phyloP scores from a whole-genome alignment of 768 basidiomycete genomes.

The Boletus patriciae region DNA sequence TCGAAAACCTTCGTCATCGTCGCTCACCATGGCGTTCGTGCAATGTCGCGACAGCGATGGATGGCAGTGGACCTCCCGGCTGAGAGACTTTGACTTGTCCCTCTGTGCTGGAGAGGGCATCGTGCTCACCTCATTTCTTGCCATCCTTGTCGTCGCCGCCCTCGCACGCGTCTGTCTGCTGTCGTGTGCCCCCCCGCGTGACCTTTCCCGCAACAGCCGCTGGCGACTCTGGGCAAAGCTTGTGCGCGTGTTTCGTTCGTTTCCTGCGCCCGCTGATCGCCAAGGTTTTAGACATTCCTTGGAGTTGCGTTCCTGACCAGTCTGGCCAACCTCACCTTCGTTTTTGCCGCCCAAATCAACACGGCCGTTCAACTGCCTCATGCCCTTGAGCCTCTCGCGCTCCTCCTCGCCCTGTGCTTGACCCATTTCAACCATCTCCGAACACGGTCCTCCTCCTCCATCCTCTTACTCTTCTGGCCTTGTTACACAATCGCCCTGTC shows the following conservation, averaged over 20 bases:
- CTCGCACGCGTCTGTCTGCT: slow-evolving; percentile 39
- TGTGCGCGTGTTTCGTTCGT: slow-evolving; percentile 43
- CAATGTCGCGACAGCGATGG: slow-evolving; percentile 59
- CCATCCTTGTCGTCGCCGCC: slow-evolving; percentile 44
- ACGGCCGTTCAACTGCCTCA: slow-evolving; percentile 48
- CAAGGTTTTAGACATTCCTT: slow-evolving; percentile 44
- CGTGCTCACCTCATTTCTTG: slow-evolving; percentile 55
- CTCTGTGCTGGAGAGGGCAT: slow-evolving; percentile 79
- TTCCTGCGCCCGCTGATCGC: neutral
- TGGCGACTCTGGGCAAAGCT: slow-evolving; percentile 59
- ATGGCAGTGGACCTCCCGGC: slow-evolving; percentile 58
- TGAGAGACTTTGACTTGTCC: slow-evolving; percentile 71
- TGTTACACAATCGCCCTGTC: slow-evolving; percentile 49
- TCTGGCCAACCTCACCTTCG: slow-evolving; percentile 40
- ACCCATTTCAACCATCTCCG: slow-evolving; percentile 70
- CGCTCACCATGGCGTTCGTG: slow-evolving; percentile 34
- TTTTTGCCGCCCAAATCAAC: slow-evolving; percentile 36
- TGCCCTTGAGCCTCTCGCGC: slow-evolving; percentile 55
- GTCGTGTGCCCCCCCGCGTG: slow-evolving; percentile 25
- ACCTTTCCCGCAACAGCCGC: slow-evolving; percentile 46
- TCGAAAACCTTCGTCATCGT: neutral
- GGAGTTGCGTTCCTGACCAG: slow-evolving; percentile 49
- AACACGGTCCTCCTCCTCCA: slow-evolving; percentile 64
- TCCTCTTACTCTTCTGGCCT: slow-evolving; percentile 83
- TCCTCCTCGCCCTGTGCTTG: slow-evolving; percentile 50